Base-by-base conservation (phyloP, 768 basidiomycete genomes). In the Kwoniella pini region DNA sequence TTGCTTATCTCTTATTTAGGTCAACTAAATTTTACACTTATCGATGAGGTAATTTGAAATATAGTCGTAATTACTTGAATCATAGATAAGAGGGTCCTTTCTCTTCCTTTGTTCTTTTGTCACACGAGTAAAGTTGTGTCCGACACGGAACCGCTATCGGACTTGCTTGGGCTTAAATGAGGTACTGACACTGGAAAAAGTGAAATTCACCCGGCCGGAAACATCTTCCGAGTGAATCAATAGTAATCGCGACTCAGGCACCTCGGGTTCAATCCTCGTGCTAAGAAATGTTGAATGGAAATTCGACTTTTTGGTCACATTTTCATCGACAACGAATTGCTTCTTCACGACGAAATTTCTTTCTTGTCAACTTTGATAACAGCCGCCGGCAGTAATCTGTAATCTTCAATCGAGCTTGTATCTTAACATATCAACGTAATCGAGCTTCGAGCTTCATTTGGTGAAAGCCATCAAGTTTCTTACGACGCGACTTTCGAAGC, bases 31-130 rank as follows among this genome's bases (percentile, higher is more conserved):
- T 43, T 13, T 27, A 6, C 15, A 46, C 27, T 24, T 24, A 24
- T 22, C 27, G 45, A 46, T 46, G 45, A 46, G 22, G 45, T 46
- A 46, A 46, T 46, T 46, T 46, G 11, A 46, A 46, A 46, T 46
- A 7, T 43, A 43, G 42, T 44, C 19, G 11, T 19, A 6, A 22
- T n/a, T n/a, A 44, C 17, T 7, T 7, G 11, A 44, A 7, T 36
- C 43, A 22, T 19, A n/a, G 43, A 46, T 46, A 46, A 46, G 45
- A 22, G 6, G 21, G 27, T 24, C 45, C 22, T 1, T 2, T 5
- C 19, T 24, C 45, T 24, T 30, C 45, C 45, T 46, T 46, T 46
- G 45, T 46, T 26, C 45, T 46, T 46, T 12, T 30, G 33, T 36
- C 33, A 36, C 33, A 36, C 33, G 33, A 36, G 7, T 36, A 36